Conservation (phyloP, 768 basidiomycete genomes). For the Zangia roseola region DNA sequence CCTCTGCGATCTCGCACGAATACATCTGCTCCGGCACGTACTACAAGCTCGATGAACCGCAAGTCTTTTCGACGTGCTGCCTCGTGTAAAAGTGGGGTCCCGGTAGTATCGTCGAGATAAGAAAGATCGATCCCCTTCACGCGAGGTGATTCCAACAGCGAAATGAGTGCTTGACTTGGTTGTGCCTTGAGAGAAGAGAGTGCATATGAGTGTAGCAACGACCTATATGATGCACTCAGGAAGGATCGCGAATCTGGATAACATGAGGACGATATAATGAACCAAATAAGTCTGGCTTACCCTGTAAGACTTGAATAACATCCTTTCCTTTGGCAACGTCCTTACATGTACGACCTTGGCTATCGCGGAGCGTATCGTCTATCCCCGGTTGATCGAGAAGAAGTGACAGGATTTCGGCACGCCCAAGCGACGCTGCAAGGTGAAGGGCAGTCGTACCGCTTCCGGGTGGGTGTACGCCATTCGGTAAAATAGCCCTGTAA, state of each 20-base stretch:
- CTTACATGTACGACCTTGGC: slow-evolving; percentile 59
- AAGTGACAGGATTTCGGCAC: slow-evolving; percentile 69
- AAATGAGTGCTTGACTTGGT: slow-evolving; percentile 46
- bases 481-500: slow-evolving; percentile 77
- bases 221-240: slow-evolving; percentile 71
- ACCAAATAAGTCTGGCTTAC: slow-evolving; percentile 35
- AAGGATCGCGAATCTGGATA: slow-evolving; percentile 72
- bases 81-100: slow-evolving; percentile 81
- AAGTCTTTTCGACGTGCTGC: slow-evolving; percentile 81
- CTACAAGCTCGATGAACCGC: slow-evolving; percentile 76
- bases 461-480: slow-evolving; percentile 68
- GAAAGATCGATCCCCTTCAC: slow-evolving; percentile 72
- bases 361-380: slow-evolving; percentile 75
- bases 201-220: slow-evolving; percentile 70
- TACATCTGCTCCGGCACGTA: slow-evolving; percentile 85
- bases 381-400: slow-evolving; percentile 78
- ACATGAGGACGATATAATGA: slow-evolving; percentile 6
- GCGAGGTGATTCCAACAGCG: slow-evolving; percentile 69
- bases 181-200: slow-evolving; percentile 48
- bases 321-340: slow-evolving; percentile 77
- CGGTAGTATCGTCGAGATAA: slow-evolving; percentile 76
- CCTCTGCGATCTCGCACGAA: slow-evolving; percentile 81
- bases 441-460: slow-evolving; percentile 73
- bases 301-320: slow-evolving; percentile 61
- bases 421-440: slow-evolving; percentile 69